A percentile compares a stretch with the other conserved stretches of the same genome.
These are phyloP conservation scores for Candida ortonii DNA, from an alignment of 805 yeast genomes.

Conservation along the genomic window DNA sequence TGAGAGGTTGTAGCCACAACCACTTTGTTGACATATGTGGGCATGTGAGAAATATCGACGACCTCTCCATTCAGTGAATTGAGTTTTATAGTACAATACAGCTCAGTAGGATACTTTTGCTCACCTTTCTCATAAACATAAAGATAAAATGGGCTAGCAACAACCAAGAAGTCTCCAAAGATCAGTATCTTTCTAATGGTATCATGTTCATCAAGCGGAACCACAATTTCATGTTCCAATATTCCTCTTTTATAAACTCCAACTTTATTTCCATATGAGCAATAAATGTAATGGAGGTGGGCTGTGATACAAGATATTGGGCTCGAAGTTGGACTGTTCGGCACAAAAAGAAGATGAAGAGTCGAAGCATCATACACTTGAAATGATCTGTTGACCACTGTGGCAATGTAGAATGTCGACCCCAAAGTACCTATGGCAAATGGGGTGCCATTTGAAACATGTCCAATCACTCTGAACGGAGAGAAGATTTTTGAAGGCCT, in stretches of 20 bases:
- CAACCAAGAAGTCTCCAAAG: constrained; percentile 79
- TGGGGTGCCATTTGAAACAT: constrained; percentile 83
- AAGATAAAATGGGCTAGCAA: constrained; percentile 39
- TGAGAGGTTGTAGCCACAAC: constrained; percentile 73
- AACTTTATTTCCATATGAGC: constrained; percentile 65
- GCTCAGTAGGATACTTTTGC: constrained; percentile 53
- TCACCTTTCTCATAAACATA: constrained; percentile 33
- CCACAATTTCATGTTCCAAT: constrained; percentile 41
- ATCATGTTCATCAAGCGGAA: constrained; percentile 32
- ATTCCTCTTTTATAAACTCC: constrained; percentile 84
- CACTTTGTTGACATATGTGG: constrained; percentile 88
- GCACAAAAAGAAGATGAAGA: constrained; percentile 79
- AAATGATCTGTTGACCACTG: constrained; percentile 85
- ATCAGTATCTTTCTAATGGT: constrained; percentile 49
- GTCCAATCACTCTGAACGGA: constrained; percentile 84
- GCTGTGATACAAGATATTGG: constrained; percentile 72
- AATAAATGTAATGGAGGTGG: constrained; percentile 81
- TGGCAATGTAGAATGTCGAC: constrained; percentile 78
- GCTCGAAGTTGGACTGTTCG: constrained; percentile 69
- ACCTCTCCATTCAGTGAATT: constrained; percentile 69
- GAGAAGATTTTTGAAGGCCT: constrained; percentile 63
- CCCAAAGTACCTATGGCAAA: constrained; percentile 89
- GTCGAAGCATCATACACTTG: constrained; percentile 93
- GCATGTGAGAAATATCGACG: constrained; percentile 71
- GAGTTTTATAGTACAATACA: constrained; percentile 60